A percentile compares a stretch with the other conserved stretches of the same genome.
phyloP scores from a whole-genome alignment of 257 asterid genomes.

The Ophiorrhiza pumila region DNA sequence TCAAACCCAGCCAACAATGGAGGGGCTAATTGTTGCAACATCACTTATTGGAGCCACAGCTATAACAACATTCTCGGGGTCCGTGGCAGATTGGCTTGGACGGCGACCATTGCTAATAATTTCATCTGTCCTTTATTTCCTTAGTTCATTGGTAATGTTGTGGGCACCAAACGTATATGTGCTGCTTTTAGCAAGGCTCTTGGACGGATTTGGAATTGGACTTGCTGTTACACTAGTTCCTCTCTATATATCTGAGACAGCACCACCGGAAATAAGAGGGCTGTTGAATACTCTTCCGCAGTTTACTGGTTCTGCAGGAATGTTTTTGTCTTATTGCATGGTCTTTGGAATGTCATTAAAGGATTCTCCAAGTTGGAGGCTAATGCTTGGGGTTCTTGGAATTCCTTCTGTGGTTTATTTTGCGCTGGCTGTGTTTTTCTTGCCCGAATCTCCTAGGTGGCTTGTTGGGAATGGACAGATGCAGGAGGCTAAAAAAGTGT shows the following conservation, averaged over 20 bases:
- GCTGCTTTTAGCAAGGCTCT: constrained; percentile 77
- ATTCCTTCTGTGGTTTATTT: constrained; percentile 74
- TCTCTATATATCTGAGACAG: constrained; percentile 89
- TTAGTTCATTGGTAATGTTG: constrained; percentile 79
- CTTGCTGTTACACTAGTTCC: constrained; percentile 92
- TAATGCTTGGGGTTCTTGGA: constrained; percentile 92
- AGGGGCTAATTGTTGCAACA: constrained; percentile 90
- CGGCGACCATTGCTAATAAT: constrained; percentile 92
- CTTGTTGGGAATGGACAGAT: constrained; percentile 84
- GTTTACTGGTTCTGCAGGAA: constrained; percentile 83
- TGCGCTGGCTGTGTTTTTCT: constrained; percentile 48
- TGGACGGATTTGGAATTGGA: constrained; percentile 94
- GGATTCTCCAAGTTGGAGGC: constrained; percentile 79
- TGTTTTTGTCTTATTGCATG: constrained; percentile 90
- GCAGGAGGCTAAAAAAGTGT: constrained; percentile 73
- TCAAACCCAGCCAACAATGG: constrained; percentile 72
- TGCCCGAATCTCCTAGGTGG: constrained; percentile 99
- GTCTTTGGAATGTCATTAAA: constrained; percentile 81
- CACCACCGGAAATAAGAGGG: constrained; percentile 92
- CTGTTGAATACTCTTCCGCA: constrained; percentile 80
- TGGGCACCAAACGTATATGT: constrained; percentile 91
- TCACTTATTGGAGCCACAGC: constrained; percentile 89
- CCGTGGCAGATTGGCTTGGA: constrained; percentile 74
- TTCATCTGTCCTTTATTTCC: constrained; percentile 70
- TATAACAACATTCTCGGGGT: constrained; percentile 85